Percentiles rank a stretch among this genome's conserved stretches.
These are phyloP conservation scores for Malus hybrid DNA, from an alignment of 331 rosid genomes.

Conservation along the genomic window DNA sequence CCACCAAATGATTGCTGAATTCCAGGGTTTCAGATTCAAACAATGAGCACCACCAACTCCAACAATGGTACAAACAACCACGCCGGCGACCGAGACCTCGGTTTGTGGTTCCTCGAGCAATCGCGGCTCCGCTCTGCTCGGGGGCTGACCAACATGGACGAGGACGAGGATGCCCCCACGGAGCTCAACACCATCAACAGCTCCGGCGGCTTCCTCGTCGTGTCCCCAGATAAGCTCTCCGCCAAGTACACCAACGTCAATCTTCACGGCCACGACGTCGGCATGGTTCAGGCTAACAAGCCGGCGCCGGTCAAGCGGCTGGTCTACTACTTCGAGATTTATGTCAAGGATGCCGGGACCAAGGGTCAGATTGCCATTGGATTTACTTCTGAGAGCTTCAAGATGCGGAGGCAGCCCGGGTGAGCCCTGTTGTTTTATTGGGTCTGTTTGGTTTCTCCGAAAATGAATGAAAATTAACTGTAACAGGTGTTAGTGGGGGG, in stretches of 20 bases:
- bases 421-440: constrained; percentile 10
- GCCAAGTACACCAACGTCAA: constrained; percentile 59
- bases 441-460: not conserved
- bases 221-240: constrained; percentile 83
- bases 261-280: constrained; percentile 94
- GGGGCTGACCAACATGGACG: constrained; percentile 34
- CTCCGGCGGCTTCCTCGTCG: constrained; percentile 84
- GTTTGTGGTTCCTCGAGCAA: constrained; percentile 51
- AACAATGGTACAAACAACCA: not conserved
- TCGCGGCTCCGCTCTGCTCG: constrained; percentile 39
- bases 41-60: constrained; percentile 17
- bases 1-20: constrained; percentile 15
- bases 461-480: not conserved
- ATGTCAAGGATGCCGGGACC: constrained; percentile 78
- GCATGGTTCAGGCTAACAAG: constrained; percentile 76
- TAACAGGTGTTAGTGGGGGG: not conserved
- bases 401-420: constrained; percentile 99
- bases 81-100: constrained; percentile 43
- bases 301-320: constrained; percentile 79
- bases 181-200: constrained; percentile 90
- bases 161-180: constrained; percentile 66
- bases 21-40: constrained; percentile 27
- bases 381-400: constrained; percentile 68
- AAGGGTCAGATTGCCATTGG: constrained; percentile 89
- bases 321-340: constrained; percentile 84